phyloP scores from a whole-genome alignment of 495 filamentous ascomycete species.

The Podospora anserina region DNA sequence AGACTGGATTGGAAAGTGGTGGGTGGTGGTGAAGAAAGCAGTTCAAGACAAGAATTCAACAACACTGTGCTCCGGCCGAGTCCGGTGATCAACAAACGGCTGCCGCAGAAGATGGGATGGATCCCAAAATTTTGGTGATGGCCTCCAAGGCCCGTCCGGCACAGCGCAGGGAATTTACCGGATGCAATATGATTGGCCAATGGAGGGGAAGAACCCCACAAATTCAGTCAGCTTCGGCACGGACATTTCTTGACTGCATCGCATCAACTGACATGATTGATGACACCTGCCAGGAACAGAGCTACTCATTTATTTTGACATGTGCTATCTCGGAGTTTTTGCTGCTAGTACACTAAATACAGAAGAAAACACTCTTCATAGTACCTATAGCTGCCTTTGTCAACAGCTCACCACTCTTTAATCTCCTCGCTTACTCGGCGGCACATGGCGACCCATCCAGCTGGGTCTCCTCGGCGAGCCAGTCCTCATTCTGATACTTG shows the following conservation, averaged over 20 bases:
- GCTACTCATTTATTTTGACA: too few relatives aligned
- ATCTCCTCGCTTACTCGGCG: not conserved
- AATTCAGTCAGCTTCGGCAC: not conserved
- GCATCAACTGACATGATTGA: not conserved
- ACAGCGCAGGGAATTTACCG: conserved; percentile 13
- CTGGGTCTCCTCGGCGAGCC: not conserved
- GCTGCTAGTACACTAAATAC: not conserved
- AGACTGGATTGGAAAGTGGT: conserved; percentile 12
- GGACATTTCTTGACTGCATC: not conserved
- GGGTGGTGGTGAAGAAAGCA: not conserved
- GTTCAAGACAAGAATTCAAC: too few relatives aligned
- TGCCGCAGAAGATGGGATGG: conserved; percentile 12
- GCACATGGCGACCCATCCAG: not conserved
- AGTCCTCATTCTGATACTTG: not conserved
- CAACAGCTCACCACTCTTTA: not conserved
- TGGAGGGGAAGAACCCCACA: not conserved
- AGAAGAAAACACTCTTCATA: too few relatives aligned
- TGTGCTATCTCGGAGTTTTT: not conserved
- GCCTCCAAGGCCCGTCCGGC: not conserved
- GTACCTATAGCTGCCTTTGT: not conserved
- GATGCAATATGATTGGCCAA: conserved; percentile 20
- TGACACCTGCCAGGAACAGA: too few relatives aligned
- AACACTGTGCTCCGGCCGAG: conserved; percentile 22
- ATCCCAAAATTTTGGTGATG: conserved; percentile 28
- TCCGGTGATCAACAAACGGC: conserved; percentile 7